A percentile compares a stretch with the other conserved stretches of the same genome.
These are phyloP conservation scores for Parsonsia alboflavescens DNA, from an alignment of 257 asterid species.

Conservation along the genomic window DNA sequence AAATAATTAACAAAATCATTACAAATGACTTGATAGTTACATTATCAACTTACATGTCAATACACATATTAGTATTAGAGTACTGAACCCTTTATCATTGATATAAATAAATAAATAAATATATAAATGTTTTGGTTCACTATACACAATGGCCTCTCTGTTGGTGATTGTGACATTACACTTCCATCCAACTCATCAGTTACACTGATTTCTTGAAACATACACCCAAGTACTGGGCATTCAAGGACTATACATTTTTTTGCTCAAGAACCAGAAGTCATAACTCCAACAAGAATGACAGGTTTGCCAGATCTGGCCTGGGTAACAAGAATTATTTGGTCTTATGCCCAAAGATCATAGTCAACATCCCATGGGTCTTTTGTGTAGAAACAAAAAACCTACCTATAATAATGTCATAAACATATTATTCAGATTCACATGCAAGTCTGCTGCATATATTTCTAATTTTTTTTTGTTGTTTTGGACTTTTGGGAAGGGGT, in stretches of 20 bases:
- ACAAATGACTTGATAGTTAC: no score
- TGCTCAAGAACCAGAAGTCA: neutral
- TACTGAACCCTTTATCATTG: no score
- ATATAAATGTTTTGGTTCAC: neutral
- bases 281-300: neutral
- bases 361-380: neutral
- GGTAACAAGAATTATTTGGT: neutral
- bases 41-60: no score
- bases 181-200: constrained; percentile 12
- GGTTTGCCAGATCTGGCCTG: neutral
- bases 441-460: neutral
- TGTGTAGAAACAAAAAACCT: no score
- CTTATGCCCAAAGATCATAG: neutral
- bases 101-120: no score
- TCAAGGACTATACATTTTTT: constrained; percentile 7
- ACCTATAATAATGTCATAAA: neutral
- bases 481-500: neutral
- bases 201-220: constrained; percentile 4
- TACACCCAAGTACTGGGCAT: neutral
- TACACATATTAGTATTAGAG: no score
- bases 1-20: no score
- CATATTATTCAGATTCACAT: neutral
- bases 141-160: neutral
- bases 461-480: neutral
- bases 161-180: constrained; percentile 6